Evolutionary conservation across 1,139 yeast species (phyloP), one percentile per base, ranked within the genome.

Genomic region (Yamadazyma sp.): DNA sequence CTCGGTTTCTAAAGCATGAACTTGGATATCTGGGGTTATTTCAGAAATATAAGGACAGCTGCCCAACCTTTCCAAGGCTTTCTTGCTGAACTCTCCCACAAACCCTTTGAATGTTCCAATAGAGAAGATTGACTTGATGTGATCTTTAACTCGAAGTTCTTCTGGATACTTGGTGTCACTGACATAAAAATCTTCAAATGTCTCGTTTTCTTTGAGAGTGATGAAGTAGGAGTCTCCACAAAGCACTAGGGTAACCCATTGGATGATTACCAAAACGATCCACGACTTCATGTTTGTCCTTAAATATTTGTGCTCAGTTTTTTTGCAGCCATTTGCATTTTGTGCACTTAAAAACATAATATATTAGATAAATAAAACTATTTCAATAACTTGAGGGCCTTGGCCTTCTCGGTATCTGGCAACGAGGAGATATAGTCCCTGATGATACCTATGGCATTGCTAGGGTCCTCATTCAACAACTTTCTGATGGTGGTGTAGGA

Each of bases 91-190:
- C 29, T 76, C 71, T 0, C 86, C 87, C 0, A 78, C 67, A 47
- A 84, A 76, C 0, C 85, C 89, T 46, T 74, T 76, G 51, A 82
- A 81, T 15, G 69, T 68, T 0, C 89, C 90, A 48, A 85, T 77
- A 0, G 78, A 65, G 43, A 77, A 71, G 7, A 73, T 61, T 30
- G 65, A 63, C 17, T 64, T 62, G 22, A 80, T 71, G 23, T 66
- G 64, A 3, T 74, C 67, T 38, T 71, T 62, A 15, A 79, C 62
- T 46, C 73, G 51, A 35, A 57, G 54, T 20, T 57, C 50, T 23
- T 50, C 53, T 0, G 72, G 69, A 40, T 57, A 58, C 11, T 51
- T 53, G n/a, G 53, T 21, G 31, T 75, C 79, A 38, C 57, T 60
- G 4, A 54, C 50, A 53, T 70, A 57, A 45, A 79, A 62, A 31